Base-by-base conservation (phyloP, 116 monocot species). In the Posidonia oceanica region DNA sequence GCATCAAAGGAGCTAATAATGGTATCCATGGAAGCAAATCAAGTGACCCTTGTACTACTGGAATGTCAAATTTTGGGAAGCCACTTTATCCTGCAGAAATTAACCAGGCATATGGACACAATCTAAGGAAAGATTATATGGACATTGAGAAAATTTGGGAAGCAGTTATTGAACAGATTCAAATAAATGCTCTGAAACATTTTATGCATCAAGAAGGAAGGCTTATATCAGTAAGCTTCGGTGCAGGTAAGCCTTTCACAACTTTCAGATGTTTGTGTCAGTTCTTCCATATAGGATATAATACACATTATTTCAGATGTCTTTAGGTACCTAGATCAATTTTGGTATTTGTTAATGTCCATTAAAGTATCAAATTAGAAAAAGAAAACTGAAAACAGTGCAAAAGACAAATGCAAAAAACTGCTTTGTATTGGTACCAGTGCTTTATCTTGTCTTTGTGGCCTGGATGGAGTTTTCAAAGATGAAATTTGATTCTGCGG, bases 121-220 rank as follows among this genome's bases (percentile, higher is more conserved):
- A 74, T 40, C 40, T 20, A 63, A 61, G 63, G 52, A 85, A 75
- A 75, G 80, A 48, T 16, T 66, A 72, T 15, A 75, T 61, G 52
- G 78, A 85, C 60, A 69, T 65, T 75, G 83, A 81, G 36, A 85
- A 81, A 51, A 77, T 98, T 61, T 98, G 98, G 98, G 66, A 65
- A 61, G 72, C 78, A 73, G 98, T 88, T 66, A 80, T 98, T 63
- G 87, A 88, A 56, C 78, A 80, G 67, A 77, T 93, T 74, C 98
- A 80, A 21, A 69, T 84, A 58, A 77, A 83, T 68, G 66, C 82
- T 39, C 74, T 98, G n/a, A 87, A 78, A 75, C 69, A 81, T 40
- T 90, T 98, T 73, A 67, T 98, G 72, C 76, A 60, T 77, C 69
- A 82, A 77, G 90, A 90, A 68, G 93, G 84, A 75, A 89, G 72